A percentile compares a stretch with the other conserved stretches of the same genome.
Evolutionary conservation across 2,329 filamentous ascomycete species (phyloP).

Genomic region (Amesomyces nigricolor): DNA sequence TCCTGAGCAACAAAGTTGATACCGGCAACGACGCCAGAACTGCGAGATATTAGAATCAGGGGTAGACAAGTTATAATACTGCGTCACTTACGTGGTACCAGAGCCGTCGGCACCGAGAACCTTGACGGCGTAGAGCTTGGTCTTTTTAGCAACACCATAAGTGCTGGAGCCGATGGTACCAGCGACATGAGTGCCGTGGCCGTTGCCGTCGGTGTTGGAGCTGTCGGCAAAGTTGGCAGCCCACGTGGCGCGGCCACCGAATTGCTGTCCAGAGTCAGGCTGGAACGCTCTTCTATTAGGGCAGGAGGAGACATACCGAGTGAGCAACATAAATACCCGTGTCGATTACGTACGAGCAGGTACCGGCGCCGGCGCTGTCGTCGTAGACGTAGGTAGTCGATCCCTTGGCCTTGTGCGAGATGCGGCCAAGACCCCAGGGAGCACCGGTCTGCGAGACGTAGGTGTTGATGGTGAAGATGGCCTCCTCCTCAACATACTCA

Average conservation of each 20-base stretch:
- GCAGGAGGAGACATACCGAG: slow-evolving; percentile 18
- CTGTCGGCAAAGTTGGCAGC: slow-evolving; percentile 36
- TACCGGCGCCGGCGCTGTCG: slow-evolving; percentile 28
- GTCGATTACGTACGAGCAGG: slow-evolving; percentile 40
- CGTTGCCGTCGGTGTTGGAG: slow-evolving; percentile 37
- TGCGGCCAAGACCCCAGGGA: slow-evolving; percentile 29
- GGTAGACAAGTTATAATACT: no score
- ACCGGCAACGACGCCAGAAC: slow-evolving; percentile 39
- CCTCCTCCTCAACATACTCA: slow-evolving; percentile 31
- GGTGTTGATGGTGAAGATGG: slow-evolving; percentile 28
- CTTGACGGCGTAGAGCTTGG: slow-evolving; percentile 41
- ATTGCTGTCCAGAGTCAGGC: slow-evolving; percentile 26
- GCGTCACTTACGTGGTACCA: slow-evolving; percentile 29
- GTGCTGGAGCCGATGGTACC: slow-evolving; percentile 40
- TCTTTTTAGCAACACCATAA: slow-evolving; percentile 44
- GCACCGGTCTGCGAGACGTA: slow-evolving; percentile 26
- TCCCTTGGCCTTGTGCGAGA: slow-evolving; percentile 24
- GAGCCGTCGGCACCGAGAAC: slow-evolving; percentile 37
- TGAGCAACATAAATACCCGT: slow-evolving; percentile 43
- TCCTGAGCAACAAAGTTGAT: slow-evolving; percentile 39
- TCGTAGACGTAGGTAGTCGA: slow-evolving; percentile 30
- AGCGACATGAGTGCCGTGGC: slow-evolving; percentile 45
- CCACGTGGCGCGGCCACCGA: slow-evolving; percentile 39
- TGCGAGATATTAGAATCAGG: slow-evolving; percentile 11
- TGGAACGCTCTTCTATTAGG: neutral